Conservation (phyloP, 495 filamentous ascomycete genomes). For the Podospora pseudopauciseta region DNA sequence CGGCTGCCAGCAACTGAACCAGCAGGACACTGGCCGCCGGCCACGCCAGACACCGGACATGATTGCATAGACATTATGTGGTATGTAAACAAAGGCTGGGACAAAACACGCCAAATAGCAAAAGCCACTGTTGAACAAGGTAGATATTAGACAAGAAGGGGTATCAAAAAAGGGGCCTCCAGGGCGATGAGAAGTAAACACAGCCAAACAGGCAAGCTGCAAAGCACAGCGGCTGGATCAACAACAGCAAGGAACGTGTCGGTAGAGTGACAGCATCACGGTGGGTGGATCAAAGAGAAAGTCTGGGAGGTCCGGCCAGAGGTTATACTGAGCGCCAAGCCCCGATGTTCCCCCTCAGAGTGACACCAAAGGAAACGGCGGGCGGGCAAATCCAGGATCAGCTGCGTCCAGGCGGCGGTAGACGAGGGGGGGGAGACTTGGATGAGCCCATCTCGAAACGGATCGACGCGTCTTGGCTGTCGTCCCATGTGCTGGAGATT, state of each 20-base stretch:
- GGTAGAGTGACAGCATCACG: background rate
- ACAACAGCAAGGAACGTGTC: background rate
- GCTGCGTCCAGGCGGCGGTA: background rate
- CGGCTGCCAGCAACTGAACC: constrained; percentile 27
- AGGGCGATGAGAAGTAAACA: background rate
- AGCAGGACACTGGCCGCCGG: constrained; percentile 25
- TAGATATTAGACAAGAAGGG: background rate
- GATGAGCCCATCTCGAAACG: background rate
- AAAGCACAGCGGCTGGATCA: background rate
- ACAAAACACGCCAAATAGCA: background rate
- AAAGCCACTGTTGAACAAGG: background rate
- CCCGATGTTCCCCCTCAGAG: background rate
- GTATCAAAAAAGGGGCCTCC: background rate
- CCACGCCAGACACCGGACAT: constrained; percentile 30
- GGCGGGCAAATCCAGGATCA: too few species aligned
- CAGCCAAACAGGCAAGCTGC: background rate
- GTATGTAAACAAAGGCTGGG: too few species aligned
- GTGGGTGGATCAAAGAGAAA: background rate
- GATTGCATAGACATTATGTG: constrained; percentile 3
- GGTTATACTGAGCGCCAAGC: background rate
- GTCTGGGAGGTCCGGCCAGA: background rate
- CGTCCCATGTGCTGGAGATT: background rate
- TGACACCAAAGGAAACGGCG: background rate
- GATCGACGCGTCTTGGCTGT: background rate
- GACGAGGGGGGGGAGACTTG: background rate